Conservation (phyloP, 1,139 yeast species). For the Hemisphaericaspora lyxosophila region DNA sequence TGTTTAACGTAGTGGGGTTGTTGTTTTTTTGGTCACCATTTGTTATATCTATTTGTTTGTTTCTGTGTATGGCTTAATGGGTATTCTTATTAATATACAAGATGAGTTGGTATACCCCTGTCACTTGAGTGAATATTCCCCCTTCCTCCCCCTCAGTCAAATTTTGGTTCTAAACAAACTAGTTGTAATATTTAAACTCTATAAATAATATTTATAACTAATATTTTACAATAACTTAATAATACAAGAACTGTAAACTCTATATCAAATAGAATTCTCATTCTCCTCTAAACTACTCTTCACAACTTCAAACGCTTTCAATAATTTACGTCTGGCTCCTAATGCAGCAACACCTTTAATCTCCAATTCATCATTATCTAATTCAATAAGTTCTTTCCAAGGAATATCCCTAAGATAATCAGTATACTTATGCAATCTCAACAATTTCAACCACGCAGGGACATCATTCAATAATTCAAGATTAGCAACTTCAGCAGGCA, state of each 20-base stretch:
- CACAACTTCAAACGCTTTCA: conserved; percentile 88
- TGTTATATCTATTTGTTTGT: too few species aligned
- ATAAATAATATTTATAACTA: not conserved
- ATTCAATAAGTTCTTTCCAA: conserved; percentile 77
- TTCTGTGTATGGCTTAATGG: too few species aligned
- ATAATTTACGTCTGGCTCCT: conserved; percentile 89
- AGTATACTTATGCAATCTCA: conserved; percentile 91
- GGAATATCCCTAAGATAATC: conserved; percentile 70
- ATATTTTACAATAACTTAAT: conserved; percentile 1
- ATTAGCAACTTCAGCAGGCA: conserved; percentile 67
- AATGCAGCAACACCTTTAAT: conserved; percentile 84
- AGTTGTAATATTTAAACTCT: not conserved
- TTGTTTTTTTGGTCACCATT: too few species aligned
- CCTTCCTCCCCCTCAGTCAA: too few species aligned
- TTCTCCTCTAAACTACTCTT: conserved; percentile 25
- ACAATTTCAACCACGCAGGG: conserved; percentile 88
- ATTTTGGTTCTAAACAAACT: too few species aligned
- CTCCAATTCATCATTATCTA: conserved; percentile 69
- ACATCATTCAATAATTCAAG: conserved; percentile 68
- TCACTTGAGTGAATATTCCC: too few species aligned
- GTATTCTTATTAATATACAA: not conserved
- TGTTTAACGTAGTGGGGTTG: too few species aligned
- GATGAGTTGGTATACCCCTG: too few species aligned
- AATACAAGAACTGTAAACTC: conserved; percentile 9
- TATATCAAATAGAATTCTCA: conserved; percentile 6